Evolutionary conservation across 2,329 filamentous ascomycete genomes (phyloP), one percentile per base, ranked within the genome.

Genomic region (Cladophialophora immunda): DNA sequence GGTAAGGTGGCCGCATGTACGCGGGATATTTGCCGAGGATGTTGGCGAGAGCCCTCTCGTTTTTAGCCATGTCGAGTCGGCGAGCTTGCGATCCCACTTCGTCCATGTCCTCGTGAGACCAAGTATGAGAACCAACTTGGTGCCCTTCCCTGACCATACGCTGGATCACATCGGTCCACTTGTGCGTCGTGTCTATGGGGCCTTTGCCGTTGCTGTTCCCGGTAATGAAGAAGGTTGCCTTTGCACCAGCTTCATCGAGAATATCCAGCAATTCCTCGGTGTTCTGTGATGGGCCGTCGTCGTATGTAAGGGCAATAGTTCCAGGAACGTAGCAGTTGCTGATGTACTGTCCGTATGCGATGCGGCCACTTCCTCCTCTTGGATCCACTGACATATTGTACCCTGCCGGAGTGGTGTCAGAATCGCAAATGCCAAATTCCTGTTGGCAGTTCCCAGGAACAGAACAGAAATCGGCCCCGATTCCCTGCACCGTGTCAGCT

Each of bases 211-310:
- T 83, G 68, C 82, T 83, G 59, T 81, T 77, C 3, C 83, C 83
- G 13, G 80, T 87, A 68, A 91, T 81, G 76, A 90, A 91, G 75
- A 92, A 92, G 1, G 89, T 91, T 1, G 87, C 89, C 70, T 86
- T 89, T 15, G 86, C 88, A 30, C 84, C 79, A 73, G 89, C 88
- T 29, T 78, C 80, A 66, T 83, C 82, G 54, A 91, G 81, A 62
- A 89, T 80, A 72, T 90, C 85, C 13, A 91, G 81, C 13, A 91
- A 82, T 67, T 88, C 84, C 47, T 78, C 77, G 1, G 89, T 91
- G 76, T 87, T 90, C 22, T 82, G 76, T 69, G 85, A 86, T 25
- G 89, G 89, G 1, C 89, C 89, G 74, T 91, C 89, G 71, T 91
- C 89, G 71, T 86, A 91, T 0, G 89, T 91, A 63, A 91, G 76